Evolutionary conservation across 2,329 filamentous ascomycete genomes (phyloP).

Genomic region (Fusarium goolgardi): DNA sequence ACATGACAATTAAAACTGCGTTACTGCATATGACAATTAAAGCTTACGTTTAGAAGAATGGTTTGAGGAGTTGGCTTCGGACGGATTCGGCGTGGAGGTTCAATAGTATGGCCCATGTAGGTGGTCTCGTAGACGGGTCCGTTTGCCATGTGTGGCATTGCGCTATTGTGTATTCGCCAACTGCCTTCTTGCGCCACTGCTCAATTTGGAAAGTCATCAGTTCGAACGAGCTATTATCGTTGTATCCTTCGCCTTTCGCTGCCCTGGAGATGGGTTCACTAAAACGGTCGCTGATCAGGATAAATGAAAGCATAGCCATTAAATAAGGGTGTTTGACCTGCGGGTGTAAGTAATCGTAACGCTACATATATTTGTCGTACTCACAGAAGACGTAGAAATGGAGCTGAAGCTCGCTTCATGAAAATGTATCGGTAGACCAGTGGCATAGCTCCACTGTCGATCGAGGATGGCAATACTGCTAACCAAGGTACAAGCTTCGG

Average conservation of each 20-base stretch:
- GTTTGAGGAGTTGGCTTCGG: conserved; percentile 26
- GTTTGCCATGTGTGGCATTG: conserved; percentile 20
- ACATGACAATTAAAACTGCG: not conserved
- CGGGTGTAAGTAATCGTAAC: fast-evolving
- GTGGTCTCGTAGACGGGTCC: conserved; percentile 16
- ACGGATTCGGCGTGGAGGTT: conserved; percentile 34
- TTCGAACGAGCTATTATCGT: conserved; percentile 46
- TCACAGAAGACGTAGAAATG: conserved; percentile 26
- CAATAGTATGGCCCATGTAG: conserved; percentile 25
- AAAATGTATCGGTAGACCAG: conserved; percentile 26
- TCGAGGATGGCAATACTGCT: conserved; percentile 27
- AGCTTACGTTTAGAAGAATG: conserved; percentile 27
- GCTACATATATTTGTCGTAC: fast-evolving
- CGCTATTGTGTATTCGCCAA: conserved; percentile 28
- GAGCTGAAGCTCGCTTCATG: conserved; percentile 33
- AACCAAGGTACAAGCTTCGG: conserved; percentile 19
- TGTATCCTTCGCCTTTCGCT: conserved; percentile 30
- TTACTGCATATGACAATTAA: too few species aligned
- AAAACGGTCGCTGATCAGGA: conserved; percentile 32
- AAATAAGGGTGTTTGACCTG: conserved; percentile 30
- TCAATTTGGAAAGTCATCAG: conserved; percentile 48
- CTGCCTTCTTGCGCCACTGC: conserved; percentile 44
- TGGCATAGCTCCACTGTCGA: conserved; percentile 32
- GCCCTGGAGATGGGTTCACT: conserved; percentile 28
- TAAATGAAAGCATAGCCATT: conserved; percentile 32